Evolutionary conservation across 2,329 filamentous ascomycete species (phyloP).

Genomic region (Diaporthe velutina): DNA sequence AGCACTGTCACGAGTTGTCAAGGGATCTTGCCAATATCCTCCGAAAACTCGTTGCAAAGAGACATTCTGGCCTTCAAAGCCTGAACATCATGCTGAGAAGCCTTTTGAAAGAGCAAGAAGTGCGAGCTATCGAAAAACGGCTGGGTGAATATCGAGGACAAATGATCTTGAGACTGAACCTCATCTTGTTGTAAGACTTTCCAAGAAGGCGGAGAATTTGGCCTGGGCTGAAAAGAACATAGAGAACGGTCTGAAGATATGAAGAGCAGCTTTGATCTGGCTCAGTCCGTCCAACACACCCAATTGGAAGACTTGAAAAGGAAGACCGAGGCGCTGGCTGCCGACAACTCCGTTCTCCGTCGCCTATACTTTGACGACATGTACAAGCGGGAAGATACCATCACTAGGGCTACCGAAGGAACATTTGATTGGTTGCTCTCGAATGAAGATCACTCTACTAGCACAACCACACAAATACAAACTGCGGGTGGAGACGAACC

Average conservation of each 20-base stretch:
- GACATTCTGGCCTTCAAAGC: neutral
- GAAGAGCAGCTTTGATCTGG: neutral
- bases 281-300: rapidly evolving
- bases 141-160: neutral
- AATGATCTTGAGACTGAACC: neutral
- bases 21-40: neutral
- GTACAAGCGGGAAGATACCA: neutral
- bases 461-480: too few relatives aligned
- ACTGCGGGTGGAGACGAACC: neutral
- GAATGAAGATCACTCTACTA: rapidly evolving
- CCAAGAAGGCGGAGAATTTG: neutral
- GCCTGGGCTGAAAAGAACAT: neutral
- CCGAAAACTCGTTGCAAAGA: neutral
- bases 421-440: neutral
- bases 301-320: neutral
- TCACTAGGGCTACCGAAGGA: neutral
- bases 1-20: neutral
- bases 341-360: neutral
- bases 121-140: neutral
- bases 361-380: neutral
- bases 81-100: neutral
- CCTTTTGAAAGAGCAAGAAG: neutral
- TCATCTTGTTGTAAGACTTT: neutral
- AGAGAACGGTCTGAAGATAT: neutral
- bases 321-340: neutral